Evolutionary conservation across 176 grass and related monocot species (phyloP).

Genomic region (Lolium rigidum): DNA sequence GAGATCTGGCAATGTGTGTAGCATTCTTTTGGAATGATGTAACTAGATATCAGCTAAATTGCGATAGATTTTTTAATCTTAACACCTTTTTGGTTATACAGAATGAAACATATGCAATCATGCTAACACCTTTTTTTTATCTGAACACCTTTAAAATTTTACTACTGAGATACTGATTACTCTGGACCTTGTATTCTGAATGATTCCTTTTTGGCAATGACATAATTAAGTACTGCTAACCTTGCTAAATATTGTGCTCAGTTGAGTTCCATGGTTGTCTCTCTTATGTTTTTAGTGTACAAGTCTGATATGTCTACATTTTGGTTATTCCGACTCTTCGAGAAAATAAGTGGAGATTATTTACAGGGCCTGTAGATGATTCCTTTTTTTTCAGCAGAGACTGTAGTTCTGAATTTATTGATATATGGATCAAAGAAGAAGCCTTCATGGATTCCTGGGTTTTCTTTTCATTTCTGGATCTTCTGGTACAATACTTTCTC

Average conservation of each 20-base stretch:
- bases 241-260: neutral
- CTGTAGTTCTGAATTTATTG: neutral
- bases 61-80: slow-evolving; percentile 36
- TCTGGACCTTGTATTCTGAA: slow-evolving; percentile 13
- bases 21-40: slow-evolving; percentile 57
- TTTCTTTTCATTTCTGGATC: slow-evolving; percentile 10
- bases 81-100: slow-evolving; percentile 34
- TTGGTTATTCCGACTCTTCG: neutral
- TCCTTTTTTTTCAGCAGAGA: slow-evolving; percentile 27
- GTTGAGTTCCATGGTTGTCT: slow-evolving; percentile 9
- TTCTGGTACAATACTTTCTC: slow-evolving; percentile 28
- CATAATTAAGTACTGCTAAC: neutral
- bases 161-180: slow-evolving; percentile 10
- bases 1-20: slow-evolving; percentile 43
- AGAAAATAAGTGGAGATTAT: slow-evolving; percentile 9
- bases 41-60: slow-evolving; percentile 55
- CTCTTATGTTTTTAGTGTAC: neutral
- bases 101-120: slow-evolving; percentile 17
- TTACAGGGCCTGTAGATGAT: neutral
- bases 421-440: slow-evolving; percentile 5
- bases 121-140: slow-evolving; percentile 33
- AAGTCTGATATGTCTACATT: slow-evolving; percentile 19
- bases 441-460: slow-evolving; percentile 19
- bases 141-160: slow-evolving; percentile 16
- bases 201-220: neutral